Percentiles rank a stretch among this genome's conserved stretches.
phyloP scores from a whole-genome alignment of 768 basidiomycete genomes.

The Tulasnella sp. region DNA sequence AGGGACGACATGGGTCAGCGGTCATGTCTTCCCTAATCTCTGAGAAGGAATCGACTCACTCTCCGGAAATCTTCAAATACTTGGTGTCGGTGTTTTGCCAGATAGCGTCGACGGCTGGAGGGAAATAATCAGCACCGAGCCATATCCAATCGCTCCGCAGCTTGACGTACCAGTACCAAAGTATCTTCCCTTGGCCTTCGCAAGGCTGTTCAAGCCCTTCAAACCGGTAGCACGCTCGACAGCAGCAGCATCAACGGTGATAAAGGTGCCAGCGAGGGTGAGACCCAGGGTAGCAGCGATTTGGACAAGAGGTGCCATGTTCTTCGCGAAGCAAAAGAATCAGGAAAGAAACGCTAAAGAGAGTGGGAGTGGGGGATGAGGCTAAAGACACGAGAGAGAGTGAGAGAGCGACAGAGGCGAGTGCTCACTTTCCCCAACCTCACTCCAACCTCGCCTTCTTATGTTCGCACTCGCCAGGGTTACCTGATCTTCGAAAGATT shows the following conservation, averaged over 20 bases:
- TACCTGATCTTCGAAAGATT: background rate
- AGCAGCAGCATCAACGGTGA: background rate
- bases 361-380: background rate
- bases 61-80: constrained; percentile 9
- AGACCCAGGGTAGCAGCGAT: background rate
- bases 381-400: background rate
- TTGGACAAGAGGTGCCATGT: background rate
- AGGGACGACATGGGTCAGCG: background rate
- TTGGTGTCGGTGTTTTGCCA: constrained; percentile 3
- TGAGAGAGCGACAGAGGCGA: background rate
- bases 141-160: background rate
- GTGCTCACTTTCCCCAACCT: background rate
- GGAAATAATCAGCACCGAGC: background rate
- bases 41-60: background rate
- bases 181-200: constrained; percentile 10
- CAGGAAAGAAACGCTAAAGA: background rate
- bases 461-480: background rate
- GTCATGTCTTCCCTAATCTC: too few species aligned
- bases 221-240: background rate
- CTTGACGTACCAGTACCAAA: constrained; percentile 6
- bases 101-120: constrained; percentile 1
- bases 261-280: background rate
- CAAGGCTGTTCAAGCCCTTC: constrained; percentile 3
- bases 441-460: background rate
- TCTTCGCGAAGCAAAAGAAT: background rate